Evolutionary conservation across 2,329 filamentous ascomycete species (phyloP).

Genomic region (Fusarium torreyae): DNA sequence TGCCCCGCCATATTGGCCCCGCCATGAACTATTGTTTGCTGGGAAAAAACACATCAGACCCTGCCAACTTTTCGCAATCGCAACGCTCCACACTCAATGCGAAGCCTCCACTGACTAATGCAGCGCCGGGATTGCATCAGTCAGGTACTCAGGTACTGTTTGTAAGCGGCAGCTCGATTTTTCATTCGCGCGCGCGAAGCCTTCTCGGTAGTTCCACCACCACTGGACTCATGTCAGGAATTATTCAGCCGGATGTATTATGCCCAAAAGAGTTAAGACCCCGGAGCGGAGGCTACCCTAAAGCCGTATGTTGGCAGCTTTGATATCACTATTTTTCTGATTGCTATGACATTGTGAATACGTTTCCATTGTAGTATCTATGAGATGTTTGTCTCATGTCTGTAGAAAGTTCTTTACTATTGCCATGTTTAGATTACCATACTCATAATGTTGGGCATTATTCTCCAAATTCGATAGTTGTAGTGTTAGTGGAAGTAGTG

Average conservation of each 20-base stretch:
- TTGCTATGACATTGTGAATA: neutral
- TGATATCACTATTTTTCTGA: neutral
- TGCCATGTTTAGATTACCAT: too few relatives aligned
- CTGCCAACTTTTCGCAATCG: constrained; percentile 28
- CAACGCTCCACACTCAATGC: neutral
- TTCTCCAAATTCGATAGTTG: too few relatives aligned
- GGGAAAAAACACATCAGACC: constrained; percentile 12
- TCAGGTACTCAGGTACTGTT: neutral
- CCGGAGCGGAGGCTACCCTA: constrained; percentile 1
- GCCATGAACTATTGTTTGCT: neutral
- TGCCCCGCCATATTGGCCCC: constrained; percentile 31
- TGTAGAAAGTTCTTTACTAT: too few relatives aligned
- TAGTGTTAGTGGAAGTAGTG: neutral
- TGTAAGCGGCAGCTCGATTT: constrained; percentile 7
- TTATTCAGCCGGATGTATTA: constrained; percentile 18
- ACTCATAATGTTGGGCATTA: too few relatives aligned
- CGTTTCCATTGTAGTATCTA: too few relatives aligned
- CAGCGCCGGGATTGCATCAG: constrained; percentile 19
- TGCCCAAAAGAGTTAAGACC: neutral
- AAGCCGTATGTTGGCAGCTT: neutral
- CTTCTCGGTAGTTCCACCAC: neutral
- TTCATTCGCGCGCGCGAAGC: constrained; percentile 16
- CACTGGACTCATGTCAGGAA: neutral
- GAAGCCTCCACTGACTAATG: constrained; percentile 33
- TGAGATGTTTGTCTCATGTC: too few relatives aligned